These are phyloP conservation scores for Rhytidhysteron rufulum DNA, from an alignment of 2,329 filamentous ascomycete species.

Conservation along the genomic window DNA sequence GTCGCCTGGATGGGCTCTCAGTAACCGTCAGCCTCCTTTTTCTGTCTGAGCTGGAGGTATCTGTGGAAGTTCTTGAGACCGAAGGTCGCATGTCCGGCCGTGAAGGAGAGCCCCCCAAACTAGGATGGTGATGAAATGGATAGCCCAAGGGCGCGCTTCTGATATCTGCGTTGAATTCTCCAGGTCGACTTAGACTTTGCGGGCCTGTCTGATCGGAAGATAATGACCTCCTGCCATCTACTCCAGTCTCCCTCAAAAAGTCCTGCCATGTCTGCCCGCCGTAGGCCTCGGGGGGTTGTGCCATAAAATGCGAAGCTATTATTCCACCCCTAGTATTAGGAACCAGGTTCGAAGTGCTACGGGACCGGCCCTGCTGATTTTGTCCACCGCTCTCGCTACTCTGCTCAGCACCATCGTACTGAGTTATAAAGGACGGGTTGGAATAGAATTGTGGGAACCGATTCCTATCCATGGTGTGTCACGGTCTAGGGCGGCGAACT, in stretches of 20 bases:
- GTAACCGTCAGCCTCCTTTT: conserved; percentile 33
- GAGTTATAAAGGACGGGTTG: conserved; percentile 14
- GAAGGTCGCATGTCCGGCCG: not conserved
- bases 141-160: no score
- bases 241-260: conserved; percentile 25
- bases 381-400: not conserved
- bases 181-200: no score
- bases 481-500: no score
- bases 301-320: conserved; percentile 24
- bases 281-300: conserved; percentile 14
- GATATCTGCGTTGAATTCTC: no score
- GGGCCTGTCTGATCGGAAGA: no score
- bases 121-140: not conserved
- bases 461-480: conserved; percentile 14
- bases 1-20: conserved; percentile 27
- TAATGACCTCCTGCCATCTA: conserved; percentile 5
- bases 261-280: conserved; percentile 33
- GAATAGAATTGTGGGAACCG: conserved; percentile 8
- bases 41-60: conserved; percentile 25
- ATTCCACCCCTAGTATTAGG: conserved; percentile 16
- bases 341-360: conserved; percentile 3
- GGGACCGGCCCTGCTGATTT: conserved; percentile 4
- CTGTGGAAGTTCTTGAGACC: conserved; percentile 10
- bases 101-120: not conserved
- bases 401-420: conserved; percentile 10